A percentile compares a stretch with the other conserved stretches of the same genome.
phyloP scores from a whole-genome alignment of 192 early-diverging fungal genomes.

The Lunasporangiospora selenospora region DNA sequence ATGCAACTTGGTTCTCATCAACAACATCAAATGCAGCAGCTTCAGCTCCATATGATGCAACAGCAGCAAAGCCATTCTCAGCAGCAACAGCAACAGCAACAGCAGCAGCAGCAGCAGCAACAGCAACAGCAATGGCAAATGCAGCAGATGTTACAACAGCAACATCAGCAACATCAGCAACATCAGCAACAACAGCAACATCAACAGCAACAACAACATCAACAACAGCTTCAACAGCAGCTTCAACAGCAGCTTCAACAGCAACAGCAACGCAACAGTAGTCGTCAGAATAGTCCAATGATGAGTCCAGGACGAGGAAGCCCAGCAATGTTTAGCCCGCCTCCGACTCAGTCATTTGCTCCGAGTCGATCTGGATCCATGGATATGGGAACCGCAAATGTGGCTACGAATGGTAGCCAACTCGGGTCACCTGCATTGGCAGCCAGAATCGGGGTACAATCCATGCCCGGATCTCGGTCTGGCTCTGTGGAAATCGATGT shows the following conservation, averaged over 20 bases:
- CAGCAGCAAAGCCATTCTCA: slow-evolving; percentile 29
- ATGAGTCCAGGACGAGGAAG: slow-evolving; percentile 32
- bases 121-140: slow-evolving; percentile 20
- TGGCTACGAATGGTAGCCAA: slow-evolving; percentile 5
- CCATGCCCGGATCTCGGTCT: slow-evolving; percentile 21
- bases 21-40: slow-evolving; percentile 15
- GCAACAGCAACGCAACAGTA: slow-evolving; percentile 17
- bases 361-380: slow-evolving; percentile 33
- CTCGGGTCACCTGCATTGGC: slow-evolving; percentile 22
- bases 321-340: slow-evolving; percentile 40
- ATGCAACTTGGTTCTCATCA: slow-evolving; percentile 33
- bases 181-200: slow-evolving; percentile 22
- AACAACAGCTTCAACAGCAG: neutral
- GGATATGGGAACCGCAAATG: slow-evolving; percentile 6
- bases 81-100: slow-evolving; percentile 15
- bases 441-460: slow-evolving; percentile 3
- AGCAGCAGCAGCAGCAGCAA: slow-evolving; percentile 12
- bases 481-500: slow-evolving; percentile 32
- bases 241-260: neutral
- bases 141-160: slow-evolving; percentile 19
- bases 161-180: slow-evolving; percentile 19
- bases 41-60: no score
- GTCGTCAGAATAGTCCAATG: slow-evolving; percentile 35
- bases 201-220: slow-evolving; percentile 26
- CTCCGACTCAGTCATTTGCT: slow-evolving; percentile 2